A percentile compares a stretch with the other conserved stretches of the same genome.
phyloP scores from a whole-genome alignment of 768 basidiomycete species.

The Suillus luteus region DNA sequence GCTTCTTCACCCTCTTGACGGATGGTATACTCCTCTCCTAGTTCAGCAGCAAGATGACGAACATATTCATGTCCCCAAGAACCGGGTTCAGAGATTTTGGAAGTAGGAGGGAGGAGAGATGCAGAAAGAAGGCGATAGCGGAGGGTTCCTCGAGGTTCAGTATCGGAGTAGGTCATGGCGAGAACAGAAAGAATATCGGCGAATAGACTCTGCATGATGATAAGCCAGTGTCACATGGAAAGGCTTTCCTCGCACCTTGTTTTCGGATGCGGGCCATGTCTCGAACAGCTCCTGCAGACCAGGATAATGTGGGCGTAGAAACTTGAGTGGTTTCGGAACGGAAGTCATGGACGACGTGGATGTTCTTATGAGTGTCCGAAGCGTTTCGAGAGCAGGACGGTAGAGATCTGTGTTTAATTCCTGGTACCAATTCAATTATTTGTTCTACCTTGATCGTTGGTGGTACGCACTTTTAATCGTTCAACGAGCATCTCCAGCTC shows the following conservation, averaged over 20 bases:
- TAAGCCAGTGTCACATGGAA: constrained; percentile 4
- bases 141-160: constrained; percentile 93
- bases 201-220: constrained; percentile 71
- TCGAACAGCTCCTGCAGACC: constrained; percentile 83
- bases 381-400: constrained; percentile 87
- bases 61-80: constrained; percentile 99
- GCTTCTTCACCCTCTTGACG: constrained; percentile 56
- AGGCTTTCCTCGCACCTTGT: constrained; percentile 55
- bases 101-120: constrained; percentile 54
- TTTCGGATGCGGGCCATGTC: constrained; percentile 73
- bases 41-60: constrained; percentile 92
- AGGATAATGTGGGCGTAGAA: constrained; percentile 92
- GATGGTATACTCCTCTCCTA: constrained; percentile 86
- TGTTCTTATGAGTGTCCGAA: constrained; percentile 91
- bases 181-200: constrained; percentile 97
- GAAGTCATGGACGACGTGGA: constrained; percentile 99
- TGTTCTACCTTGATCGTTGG: constrained; percentile 10
- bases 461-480: constrained; percentile 72
- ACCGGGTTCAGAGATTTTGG: constrained; percentile 85
- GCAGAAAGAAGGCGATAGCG: constrained; percentile 85
- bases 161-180: constrained; percentile 99
- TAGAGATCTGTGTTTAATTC: constrained; percentile 87
- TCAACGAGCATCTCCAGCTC: constrained; percentile 98
- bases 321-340: constrained; percentile 98
- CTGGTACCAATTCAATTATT: constrained; percentile 43